Evolutionary conservation across 257 asterid genomes (phyloP).

Genomic region (Salvia miltiorrhiza): DNA sequence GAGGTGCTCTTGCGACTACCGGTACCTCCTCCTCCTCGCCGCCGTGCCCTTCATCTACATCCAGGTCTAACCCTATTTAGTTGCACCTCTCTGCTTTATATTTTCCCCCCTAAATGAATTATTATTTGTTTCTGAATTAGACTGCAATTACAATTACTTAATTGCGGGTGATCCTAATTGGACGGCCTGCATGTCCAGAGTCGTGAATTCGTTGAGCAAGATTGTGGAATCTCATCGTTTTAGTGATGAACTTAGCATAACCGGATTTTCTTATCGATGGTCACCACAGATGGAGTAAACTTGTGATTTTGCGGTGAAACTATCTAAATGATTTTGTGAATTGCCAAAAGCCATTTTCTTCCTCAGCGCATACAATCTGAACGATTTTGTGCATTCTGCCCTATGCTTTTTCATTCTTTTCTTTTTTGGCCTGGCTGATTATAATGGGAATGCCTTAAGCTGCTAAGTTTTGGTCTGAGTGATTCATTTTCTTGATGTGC

Average conservation of each 20-base stretch:
- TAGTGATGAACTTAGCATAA: background rate
- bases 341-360: background rate
- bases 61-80: constrained; percentile 48
- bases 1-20: constrained; percentile 59
- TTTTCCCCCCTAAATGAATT: background rate
- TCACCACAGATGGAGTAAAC: background rate
- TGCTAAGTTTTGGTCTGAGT: constrained; percentile 23
- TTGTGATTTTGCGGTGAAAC: constrained; percentile 2
- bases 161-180: background rate
- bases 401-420: background rate
- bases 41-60: constrained; percentile 77
- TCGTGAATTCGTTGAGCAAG: background rate
- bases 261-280: background rate
- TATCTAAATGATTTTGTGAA: background rate
- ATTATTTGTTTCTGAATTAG: background rate
- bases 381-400: constrained; percentile 8
- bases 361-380: constrained; percentile 5
- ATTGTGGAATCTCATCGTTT: constrained; percentile 15
- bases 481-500: constrained; percentile 26
- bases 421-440: background rate
- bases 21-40: constrained; percentile 66
- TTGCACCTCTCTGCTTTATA: background rate
- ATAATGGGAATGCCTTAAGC: background rate
- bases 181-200: background rate
- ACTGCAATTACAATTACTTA: background rate